Conservation (phyloP, 2,329 filamentous ascomycete genomes). For the Fusarium anthophilum region DNA sequence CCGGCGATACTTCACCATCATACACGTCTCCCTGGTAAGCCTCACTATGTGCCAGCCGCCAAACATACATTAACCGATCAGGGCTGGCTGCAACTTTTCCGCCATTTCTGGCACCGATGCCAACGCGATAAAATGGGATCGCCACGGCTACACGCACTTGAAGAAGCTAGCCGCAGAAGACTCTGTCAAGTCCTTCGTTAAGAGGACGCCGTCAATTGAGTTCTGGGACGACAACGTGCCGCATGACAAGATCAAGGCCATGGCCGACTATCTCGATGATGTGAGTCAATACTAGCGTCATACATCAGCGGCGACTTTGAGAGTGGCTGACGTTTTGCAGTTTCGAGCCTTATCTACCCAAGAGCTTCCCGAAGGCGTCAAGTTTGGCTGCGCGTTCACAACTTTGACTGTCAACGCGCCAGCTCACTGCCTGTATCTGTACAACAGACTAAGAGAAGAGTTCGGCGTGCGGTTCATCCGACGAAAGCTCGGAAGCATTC, state of each 20-base stretch:
- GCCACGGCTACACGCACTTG: not conserved
- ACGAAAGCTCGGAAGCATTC: not conserved
- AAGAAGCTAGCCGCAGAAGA: not conserved
- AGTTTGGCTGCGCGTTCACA: not conserved
- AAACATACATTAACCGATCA: too few species aligned
- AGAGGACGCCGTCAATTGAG: not conserved
- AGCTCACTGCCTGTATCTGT: not conserved
- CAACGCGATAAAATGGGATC: conserved; percentile 6
- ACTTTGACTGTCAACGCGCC: not conserved
- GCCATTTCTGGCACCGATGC: conserved; percentile 5
- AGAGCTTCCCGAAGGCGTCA: not conserved
- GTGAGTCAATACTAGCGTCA: not conserved
- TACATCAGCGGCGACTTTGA: too few species aligned
- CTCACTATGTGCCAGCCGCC: too few species aligned
- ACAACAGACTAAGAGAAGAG: not conserved
- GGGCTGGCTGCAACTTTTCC: conserved; percentile 5
- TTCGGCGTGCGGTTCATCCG: not conserved
- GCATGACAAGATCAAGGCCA: conserved; percentile 1
- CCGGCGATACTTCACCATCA: not conserved
- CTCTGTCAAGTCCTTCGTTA: not conserved
- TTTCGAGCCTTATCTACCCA: not conserved
- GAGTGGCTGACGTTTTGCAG: fast-evolving
- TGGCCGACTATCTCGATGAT: not conserved
- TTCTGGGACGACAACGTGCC: conserved; percentile 3
- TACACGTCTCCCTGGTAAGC: conserved; percentile 3